A percentile compares a stretch with the other conserved stretches of the same genome.
Evolutionary conservation across 805 yeast genomes (phyloP).

Genomic region (Tetrapisispora nanseiensis): DNA sequence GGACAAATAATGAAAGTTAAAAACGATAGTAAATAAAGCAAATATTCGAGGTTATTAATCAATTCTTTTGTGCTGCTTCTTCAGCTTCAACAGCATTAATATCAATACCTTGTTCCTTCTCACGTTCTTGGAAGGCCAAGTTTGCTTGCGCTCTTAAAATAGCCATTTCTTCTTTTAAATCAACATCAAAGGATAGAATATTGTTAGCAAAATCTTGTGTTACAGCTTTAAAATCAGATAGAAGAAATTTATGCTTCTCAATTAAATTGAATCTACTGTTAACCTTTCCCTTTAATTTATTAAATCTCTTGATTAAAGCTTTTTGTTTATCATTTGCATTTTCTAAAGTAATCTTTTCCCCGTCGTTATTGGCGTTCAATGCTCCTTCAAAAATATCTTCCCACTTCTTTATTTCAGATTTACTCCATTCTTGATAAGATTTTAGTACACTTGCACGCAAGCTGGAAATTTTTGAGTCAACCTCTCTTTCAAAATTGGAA

Average conservation of each 20-base stretch:
- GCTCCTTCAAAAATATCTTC: constrained; percentile 46
- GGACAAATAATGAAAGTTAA: too few relatives aligned
- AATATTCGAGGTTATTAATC: neutral
- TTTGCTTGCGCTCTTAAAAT: constrained; percentile 48
- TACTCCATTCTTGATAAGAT: neutral
- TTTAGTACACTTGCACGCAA: neutral
- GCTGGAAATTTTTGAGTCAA: neutral
- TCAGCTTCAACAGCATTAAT: constrained; percentile 25
- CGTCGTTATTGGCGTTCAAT: neutral
- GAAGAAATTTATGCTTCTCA: constrained; percentile 2
- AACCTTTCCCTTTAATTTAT: constrained; percentile 1
- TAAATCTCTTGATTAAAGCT: constrained; percentile 48
- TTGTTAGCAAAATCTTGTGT: neutral
- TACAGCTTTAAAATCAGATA: neutral
- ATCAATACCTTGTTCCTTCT: constrained; percentile 17
- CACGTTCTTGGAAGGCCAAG: constrained; percentile 43
- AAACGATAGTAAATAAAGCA: neutral
- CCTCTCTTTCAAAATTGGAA: neutral
- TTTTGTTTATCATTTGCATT: constrained; percentile 3
- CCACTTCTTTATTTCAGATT: constrained; percentile 41
- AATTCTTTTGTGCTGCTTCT: neutral
- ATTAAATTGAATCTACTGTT: constrained; percentile 1
- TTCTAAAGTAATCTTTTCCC: neutral
- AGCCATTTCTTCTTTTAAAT: constrained; percentile 43
- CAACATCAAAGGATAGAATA: neutral